Evolutionary conservation across 139 green algal genomes (phyloP).

Genomic region (Ulvella scutata): DNA sequence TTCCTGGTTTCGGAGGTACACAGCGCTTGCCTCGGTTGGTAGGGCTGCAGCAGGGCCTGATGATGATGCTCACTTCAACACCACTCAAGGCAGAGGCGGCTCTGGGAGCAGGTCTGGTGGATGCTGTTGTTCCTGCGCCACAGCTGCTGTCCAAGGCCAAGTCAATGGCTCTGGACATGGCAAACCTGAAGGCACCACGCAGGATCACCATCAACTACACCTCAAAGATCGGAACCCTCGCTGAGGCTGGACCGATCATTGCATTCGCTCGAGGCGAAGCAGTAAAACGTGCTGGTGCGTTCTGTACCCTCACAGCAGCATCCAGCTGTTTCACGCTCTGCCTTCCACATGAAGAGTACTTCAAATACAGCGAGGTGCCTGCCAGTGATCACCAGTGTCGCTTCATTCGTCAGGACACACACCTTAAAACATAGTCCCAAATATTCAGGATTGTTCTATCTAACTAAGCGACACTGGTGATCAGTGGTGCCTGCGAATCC

Average conservation of each 20-base stretch:
- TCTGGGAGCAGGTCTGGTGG: slow-evolving; percentile 73
- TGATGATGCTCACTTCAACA: slow-evolving; percentile 91
- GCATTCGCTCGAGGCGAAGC: slow-evolving; percentile 55
- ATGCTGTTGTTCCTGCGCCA: slow-evolving; percentile 46
- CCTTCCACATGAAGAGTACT: too few relatives aligned
- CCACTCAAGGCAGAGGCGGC: slow-evolving; percentile 47
- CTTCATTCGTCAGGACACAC: too few relatives aligned
- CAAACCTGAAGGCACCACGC: slow-evolving; percentile 17
- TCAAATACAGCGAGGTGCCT: too few relatives aligned
- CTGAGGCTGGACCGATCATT: slow-evolving; percentile 58
- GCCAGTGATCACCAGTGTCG: too few relatives aligned
- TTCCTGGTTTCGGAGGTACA: slow-evolving; percentile 95
- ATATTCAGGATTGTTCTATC: too few relatives aligned
- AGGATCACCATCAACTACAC: slow-evolving; percentile 10
- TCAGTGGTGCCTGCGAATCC: too few relatives aligned
- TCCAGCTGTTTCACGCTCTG: too few relatives aligned
- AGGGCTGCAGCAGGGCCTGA: slow-evolving; percentile 69
- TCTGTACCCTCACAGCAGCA: too few relatives aligned
- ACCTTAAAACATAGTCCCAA: too few relatives aligned
- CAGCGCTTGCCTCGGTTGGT: slow-evolving; percentile 90
- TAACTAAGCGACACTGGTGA: too few relatives aligned
- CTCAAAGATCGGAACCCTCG: slow-evolving; percentile 59
- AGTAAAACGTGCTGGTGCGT: slow-evolving; percentile 18
- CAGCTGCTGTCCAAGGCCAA: slow-evolving; percentile 40
- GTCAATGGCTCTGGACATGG: slow-evolving; percentile 67